Evolutionary conservation across 1,284 basidiomycete genomes (phyloP).

Genomic region (Trichosporon sp.): DNA sequence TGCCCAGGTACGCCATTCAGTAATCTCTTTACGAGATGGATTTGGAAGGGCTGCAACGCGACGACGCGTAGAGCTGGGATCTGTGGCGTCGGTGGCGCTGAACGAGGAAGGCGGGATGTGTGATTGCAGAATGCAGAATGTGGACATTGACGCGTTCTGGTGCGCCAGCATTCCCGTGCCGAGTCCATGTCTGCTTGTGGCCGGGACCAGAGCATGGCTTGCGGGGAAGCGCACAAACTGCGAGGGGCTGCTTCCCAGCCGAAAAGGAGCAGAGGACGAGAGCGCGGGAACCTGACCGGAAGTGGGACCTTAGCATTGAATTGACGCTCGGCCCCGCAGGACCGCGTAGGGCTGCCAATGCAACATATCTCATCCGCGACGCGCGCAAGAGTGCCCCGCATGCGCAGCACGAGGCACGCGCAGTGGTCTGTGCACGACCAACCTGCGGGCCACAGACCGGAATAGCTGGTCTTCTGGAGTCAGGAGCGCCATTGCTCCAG

Average conservation of each 20-base stretch:
- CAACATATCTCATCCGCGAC: not conserved
- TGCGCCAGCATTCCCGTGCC: not conserved
- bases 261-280: not conserved
- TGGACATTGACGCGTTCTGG: not conserved
- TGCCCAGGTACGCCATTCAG: conserved; percentile 4
- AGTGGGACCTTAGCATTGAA: conserved; percentile 3
- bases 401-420: not conserved
- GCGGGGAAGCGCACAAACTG: not conserved
- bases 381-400: not conserved
- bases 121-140: not conserved
- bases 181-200: not conserved
- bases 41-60: conserved; percentile 1
- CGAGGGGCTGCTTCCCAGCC: not conserved
- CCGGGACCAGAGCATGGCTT: not conserved
- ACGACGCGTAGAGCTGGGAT: not conserved
- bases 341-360: not conserved
- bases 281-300: conserved; percentile 14
- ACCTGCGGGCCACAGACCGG: not conserved
- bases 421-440: not conserved
- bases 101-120: not conserved
- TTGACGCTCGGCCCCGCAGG: not conserved
- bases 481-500: not conserved
- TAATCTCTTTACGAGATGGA: conserved; percentile 3
- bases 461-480: not conserved
- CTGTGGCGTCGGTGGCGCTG: not conserved